phyloP scores from a whole-genome alignment of 768 basidiomycete species.

The Russula dissimulans region DNA sequence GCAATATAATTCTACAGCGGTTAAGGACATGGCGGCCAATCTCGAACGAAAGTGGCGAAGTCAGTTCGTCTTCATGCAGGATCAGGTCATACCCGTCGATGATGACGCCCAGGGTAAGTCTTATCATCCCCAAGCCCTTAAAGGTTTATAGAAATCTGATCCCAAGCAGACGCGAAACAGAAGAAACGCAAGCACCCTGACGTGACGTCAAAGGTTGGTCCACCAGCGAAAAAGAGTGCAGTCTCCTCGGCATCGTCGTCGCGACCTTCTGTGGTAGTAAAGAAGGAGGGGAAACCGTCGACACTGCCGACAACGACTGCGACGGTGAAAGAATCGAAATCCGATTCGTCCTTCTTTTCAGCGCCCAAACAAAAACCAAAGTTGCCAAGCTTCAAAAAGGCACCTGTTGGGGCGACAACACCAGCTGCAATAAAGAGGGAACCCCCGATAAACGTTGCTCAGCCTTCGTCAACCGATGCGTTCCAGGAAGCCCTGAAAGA shows the following conservation, averaged over 20 bases:
- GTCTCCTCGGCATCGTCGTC: constrained; percentile 36
- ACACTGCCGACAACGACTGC: constrained; percentile 19
- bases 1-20: constrained; percentile 48
- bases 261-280: constrained; percentile 35
- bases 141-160: background rate
- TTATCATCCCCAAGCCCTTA: constrained; percentile 30
- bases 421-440: constrained; percentile 39
- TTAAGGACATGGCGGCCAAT: constrained; percentile 90
- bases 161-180: constrained; percentile 24
- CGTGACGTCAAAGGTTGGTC: constrained; percentile 35
- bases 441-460: constrained; percentile 50
- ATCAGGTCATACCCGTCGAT: constrained; percentile 32
- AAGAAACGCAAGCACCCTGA: constrained; percentile 75
- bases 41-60: constrained; percentile 77
- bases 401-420: constrained; percentile 27
- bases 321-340: constrained; percentile 65
- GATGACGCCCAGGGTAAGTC: constrained; percentile 57
- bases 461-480: constrained; percentile 69
- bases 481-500: constrained; percentile 77
- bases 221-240: constrained; percentile 60
- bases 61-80: constrained; percentile 41
- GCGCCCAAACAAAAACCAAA: constrained; percentile 78
- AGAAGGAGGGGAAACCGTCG: constrained; percentile 44
- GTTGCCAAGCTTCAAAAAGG: constrained; percentile 82
- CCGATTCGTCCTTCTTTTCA: constrained; percentile 84